Conservation (phyloP, 257 asterid species). For the Knoxia roxburghii region DNA sequence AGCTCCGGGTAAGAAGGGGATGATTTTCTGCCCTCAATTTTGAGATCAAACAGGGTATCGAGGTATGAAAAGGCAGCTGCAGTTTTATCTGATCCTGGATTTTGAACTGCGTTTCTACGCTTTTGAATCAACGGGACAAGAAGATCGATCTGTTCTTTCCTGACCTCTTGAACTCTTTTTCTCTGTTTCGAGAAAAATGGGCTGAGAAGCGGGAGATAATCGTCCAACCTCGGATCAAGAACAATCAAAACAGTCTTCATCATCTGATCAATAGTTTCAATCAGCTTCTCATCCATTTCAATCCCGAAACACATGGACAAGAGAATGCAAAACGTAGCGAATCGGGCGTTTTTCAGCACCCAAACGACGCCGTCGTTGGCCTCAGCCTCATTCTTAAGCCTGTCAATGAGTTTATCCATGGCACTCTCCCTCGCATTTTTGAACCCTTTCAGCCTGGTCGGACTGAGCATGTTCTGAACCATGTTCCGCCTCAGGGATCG, state of each 20-base stretch:
- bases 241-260: slow-evolving; percentile 61
- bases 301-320: slow-evolving; percentile 76
- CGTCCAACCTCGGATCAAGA: slow-evolving; percentile 80
- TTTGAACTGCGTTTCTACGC: slow-evolving; percentile 44
- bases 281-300: slow-evolving; percentile 63
- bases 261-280: slow-evolving; percentile 56
- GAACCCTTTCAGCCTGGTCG: slow-evolving; percentile 53
- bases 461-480: slow-evolving; percentile 81
- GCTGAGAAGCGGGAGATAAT: slow-evolving; percentile 64
- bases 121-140: slow-evolving; percentile 58
- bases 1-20: slow-evolving; percentile 52
- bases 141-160: slow-evolving; percentile 60
- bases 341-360: slow-evolving; percentile 68
- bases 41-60: slow-evolving; percentile 68
- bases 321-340: slow-evolving; percentile 65
- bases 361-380: slow-evolving; percentile 51
- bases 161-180: slow-evolving; percentile 50
- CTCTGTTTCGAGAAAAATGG: slow-evolving; percentile 69
- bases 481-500: slow-evolving; percentile 78
- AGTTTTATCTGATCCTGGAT: slow-evolving; percentile 44
- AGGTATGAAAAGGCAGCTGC: slow-evolving; percentile 69
- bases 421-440: slow-evolving; percentile 45
- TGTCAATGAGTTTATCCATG: slow-evolving; percentile 56
- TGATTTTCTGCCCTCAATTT: slow-evolving; percentile 66
- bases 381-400: slow-evolving; percentile 51